A percentile compares a stretch with the other conserved stretches of the same genome.
These are phyloP conservation scores for Chaetomiaceae sp. DNA, from an alignment of 2,329 filamentous ascomycete genomes.

Conservation along the genomic window DNA sequence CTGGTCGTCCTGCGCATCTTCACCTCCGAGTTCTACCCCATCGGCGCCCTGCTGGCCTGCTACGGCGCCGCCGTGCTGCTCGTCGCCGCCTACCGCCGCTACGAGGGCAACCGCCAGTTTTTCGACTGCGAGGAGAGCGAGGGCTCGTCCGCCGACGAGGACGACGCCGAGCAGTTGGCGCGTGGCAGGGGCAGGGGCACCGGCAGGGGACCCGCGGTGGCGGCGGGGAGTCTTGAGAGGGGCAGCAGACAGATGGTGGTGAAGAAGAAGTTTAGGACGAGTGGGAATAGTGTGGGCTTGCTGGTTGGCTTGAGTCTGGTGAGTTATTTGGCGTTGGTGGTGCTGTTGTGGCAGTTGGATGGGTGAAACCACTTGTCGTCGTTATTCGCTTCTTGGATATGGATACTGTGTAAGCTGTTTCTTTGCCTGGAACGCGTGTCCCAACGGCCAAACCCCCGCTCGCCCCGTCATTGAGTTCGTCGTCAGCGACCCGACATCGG, in stretches of 20 bases:
- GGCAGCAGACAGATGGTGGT: slow-evolving; percentile 25
- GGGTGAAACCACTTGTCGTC: not conserved
- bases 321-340: slow-evolving; percentile 52
- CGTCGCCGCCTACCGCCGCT: slow-evolving; percentile 77
- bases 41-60: slow-evolving; percentile 90
- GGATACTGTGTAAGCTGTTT: no score
- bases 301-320: slow-evolving; percentile 51
- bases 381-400: not conserved
- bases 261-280: slow-evolving; percentile 54
- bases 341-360: slow-evolving; percentile 45
- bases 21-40: slow-evolving; percentile 91
- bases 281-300: slow-evolving; percentile 55
- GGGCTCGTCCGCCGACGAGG: slow-evolving; percentile 16
- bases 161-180: slow-evolving; percentile 28
- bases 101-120: slow-evolving; percentile 91
- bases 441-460: no score
- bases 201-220: not conserved
- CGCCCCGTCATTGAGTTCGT: no score
- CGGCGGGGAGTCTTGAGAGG: slow-evolving; percentile 17
- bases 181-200: slow-evolving; percentile 14
- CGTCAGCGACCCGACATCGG: no score
- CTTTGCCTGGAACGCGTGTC: no score
- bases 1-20: slow-evolving; percentile 96
- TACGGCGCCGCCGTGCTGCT: slow-evolving; percentile 82
- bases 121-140: slow-evolving; percentile 49